phyloP scores from a whole-genome alignment of 2,329 filamentous ascomycete genomes.

The Diplodia corticola region DNA sequence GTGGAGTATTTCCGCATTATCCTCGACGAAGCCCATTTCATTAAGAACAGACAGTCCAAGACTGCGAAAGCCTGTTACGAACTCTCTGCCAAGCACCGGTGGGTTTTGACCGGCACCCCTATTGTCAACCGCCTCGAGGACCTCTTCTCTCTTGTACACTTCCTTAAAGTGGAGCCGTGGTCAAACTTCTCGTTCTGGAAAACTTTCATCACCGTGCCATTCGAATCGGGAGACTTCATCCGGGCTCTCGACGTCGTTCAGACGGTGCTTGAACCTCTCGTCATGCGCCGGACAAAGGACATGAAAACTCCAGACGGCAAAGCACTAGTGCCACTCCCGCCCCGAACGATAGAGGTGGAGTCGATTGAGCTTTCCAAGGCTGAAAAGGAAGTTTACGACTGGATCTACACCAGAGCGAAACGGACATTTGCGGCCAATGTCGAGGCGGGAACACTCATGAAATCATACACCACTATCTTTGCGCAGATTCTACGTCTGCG shows the following conservation, averaged over 20 bases:
- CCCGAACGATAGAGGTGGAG: conserved; percentile 80
- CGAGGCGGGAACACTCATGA: conserved; percentile 88
- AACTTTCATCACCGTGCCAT: conserved; percentile 96
- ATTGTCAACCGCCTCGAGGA: conserved; percentile 97
- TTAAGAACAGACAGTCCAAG: conserved; percentile 85
- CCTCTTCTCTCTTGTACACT: conserved; percentile 87
- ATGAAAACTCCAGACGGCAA: conserved; percentile 93
- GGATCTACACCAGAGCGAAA: conserved; percentile 82
- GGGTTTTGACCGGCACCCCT: conserved; percentile 91
- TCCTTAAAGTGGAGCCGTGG: conserved; percentile 94
- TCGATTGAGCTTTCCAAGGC: conserved; percentile 80
- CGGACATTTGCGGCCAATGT: conserved; percentile 82
- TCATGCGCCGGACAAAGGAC: conserved; percentile 91
- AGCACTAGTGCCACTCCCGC: conserved; percentile 77
- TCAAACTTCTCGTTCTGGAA: conserved; percentile 99
- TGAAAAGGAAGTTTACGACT: conserved; percentile 89
- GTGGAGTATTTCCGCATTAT: conserved; percentile 94
- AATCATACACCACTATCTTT: conserved; percentile 95
- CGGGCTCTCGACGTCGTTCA: conserved; percentile 94
- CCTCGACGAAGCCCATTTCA: conserved; percentile 90
- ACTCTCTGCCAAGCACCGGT: conserved; percentile 79
- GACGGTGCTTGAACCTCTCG: conserved; percentile 92
- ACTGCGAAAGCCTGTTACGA: conserved; percentile 95
- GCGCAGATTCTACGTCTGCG: conserved; percentile 91
- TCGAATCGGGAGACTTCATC: conserved; percentile 93